Evolutionary conservation across 352 stramenopile species (phyloP), one percentile per base, ranked within the genome.

Genomic region (Elongisporangium senticosum): DNA sequence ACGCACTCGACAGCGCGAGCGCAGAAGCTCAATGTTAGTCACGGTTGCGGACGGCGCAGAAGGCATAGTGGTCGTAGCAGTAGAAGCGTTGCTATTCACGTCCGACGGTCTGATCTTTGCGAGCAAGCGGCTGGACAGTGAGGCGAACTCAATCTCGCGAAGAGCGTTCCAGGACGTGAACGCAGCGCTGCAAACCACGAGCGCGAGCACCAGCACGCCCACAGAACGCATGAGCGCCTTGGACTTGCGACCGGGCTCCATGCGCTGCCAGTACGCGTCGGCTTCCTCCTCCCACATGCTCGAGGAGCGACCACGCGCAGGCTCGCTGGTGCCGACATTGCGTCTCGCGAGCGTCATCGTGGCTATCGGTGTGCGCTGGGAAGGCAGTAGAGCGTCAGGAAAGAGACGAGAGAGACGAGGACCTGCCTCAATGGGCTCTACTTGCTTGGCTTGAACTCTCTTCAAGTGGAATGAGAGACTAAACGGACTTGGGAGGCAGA

Each of bases 231-330:
- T 71, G 55, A 77, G 49, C 43, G 69, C 61, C n/a, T 70, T 69
- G 51, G 71, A 72, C 23, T 62, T 61, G 47, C 76, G 72, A 15
- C 65, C 60, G 7, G 81, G 75, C 58, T 89, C 81, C 78, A 90
- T 90, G 24, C 83, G 68, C 58, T 89, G 80, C 81, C 78, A 90
- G 67, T 87, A 89, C 24, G 86, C 70, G 40, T 86, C 62, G 4
- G 78, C 77, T 39, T 86, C 71, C 28, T 88, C 64, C 51, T 89
- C 75, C 79, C 81, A 90, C 51, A 90, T 76, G 47, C 74, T 86
- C 49, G 68, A 79, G 5, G 33, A 43, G 8, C 33, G 33, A 1
- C 33, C 33, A 4, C 33, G 33, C 11, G 5, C 33, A 43, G 33
- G 33, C 33, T 43, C 33, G 33, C 33, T 43, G 4, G 33, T 43